Base-by-base conservation (phyloP, 805 yeast species). In the Yamadazyma insecticola region DNA sequence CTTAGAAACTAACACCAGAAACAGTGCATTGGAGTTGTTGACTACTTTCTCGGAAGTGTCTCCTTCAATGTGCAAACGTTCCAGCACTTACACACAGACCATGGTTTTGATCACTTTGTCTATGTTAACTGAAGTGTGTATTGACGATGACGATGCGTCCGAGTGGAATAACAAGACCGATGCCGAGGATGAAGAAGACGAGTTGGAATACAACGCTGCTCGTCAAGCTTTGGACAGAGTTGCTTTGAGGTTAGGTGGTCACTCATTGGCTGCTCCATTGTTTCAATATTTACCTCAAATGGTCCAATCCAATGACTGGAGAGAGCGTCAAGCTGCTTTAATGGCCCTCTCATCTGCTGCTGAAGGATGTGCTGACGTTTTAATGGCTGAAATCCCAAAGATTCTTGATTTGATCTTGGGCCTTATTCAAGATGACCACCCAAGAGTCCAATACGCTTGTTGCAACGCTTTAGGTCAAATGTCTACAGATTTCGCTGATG, bases 311-410 rank as follows among this genome's bases (percentile, higher is more conserved):
- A 53, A 64, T 19, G 74, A 76, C 39, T 92, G 98, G 98, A 80
- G 95, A 55, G 95, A 88, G 55, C 81, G 96, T 40, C 96, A 89
- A 55, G 98, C 96, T 15, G 95, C 97, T 2, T 63, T 92, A 34
- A 92, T 92, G 97, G 97, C 97, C 0, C 65, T 92, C 16, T 88
- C 97, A 0, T 80, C 96, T 4, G 96, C 95, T 14, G 97, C 97
- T 23, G 98, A 92, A 64, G 98, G 98, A 30, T 90, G 97, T 60
- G 72, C 86, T 29, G 97, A 89, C 44, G 87, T 83, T 10, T 70
- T 92, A 59, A 81, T 85, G 28, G 65, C 74, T 19, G 96, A 88
- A 53, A 82, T 87, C 29, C 84, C 88, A 37, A 77, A 75, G 48
- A 76, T 92, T 27, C 63, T 92, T 43, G 94, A 85, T 47, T 70